Base-by-base conservation (phyloP, 2,329 filamentous ascomycete species). In the Biscogniauxia mediterranea region DNA sequence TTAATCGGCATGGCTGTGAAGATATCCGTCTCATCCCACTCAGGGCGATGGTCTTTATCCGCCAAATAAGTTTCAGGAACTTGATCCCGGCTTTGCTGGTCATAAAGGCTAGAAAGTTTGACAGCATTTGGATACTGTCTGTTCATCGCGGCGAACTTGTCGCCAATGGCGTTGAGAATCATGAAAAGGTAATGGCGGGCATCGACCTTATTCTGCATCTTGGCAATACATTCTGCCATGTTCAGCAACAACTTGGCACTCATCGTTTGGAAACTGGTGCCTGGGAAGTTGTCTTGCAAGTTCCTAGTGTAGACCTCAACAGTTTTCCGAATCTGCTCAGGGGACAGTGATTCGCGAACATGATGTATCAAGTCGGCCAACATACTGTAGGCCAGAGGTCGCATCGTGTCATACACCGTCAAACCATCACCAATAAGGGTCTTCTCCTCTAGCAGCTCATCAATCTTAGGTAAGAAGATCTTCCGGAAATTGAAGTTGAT, bases 221-320 rank as follows among this genome's bases (percentile, higher is more conserved):
- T 96, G 1, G 93, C 92, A 71, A 99, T 99, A 74, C 92, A 96
- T 71, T 99, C 96, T 0, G 94, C 95, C 92, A 99, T 96, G 74
- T 99, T 99, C 13, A 99, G 81, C 0, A 99, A 81, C 2, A 99
- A 81, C 76, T 98, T 99, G 0, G 95, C 96, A 70, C 95, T 98
- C 95, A 99, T 99, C 0, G 95, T 99, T 76, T 99, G 96, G 73
- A 99, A 99, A 76, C 94, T 99, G 0, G 96, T 98, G 8, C 96
- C 96, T 0, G 95, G 96, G 65, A 97, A 97, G 65, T 92, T 92
- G 75, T 98, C 95, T 71, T 97, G 93, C 21, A 99, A 80, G 70
- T 98, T 98, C 72, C 90, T 92, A 1, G 96, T 98, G 76, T 99
- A 99, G 3, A 99, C 95, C 73, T 97, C 92, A 9, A 99, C 93